These are phyloP conservation scores for Blastocystis sp. DNA, from an alignment of 352 stramenopile genomes.

Conservation along the genomic window DNA sequence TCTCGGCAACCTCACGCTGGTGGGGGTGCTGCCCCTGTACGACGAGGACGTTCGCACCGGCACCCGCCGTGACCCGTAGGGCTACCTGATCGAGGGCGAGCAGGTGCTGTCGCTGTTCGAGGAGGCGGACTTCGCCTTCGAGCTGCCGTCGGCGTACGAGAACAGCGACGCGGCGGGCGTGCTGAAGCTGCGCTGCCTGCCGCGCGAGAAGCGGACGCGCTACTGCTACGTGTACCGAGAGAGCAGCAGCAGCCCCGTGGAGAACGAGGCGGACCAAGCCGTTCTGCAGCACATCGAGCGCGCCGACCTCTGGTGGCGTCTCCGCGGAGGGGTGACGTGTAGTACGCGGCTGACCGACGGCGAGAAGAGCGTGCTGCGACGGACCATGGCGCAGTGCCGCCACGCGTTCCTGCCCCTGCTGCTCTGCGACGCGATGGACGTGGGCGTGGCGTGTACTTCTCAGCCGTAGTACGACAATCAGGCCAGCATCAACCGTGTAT, in stretches of 20 bases:
- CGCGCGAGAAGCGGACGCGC: constrained; percentile 1
- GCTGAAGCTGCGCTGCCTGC: background rate
- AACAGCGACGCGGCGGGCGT: background rate
- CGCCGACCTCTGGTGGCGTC: background rate
- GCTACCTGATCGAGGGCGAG: background rate
- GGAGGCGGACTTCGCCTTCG: constrained; percentile 8
- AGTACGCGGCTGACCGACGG: constrained; percentile 12
- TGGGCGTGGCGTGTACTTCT: background rate
- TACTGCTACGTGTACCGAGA: constrained; percentile 2
- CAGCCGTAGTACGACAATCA: constrained; percentile 27
- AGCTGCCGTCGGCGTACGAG: background rate
- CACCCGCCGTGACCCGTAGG: background rate
- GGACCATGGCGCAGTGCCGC: background rate
- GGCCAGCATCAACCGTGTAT: background rate
- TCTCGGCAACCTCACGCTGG: background rate
- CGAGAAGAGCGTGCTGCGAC: background rate
- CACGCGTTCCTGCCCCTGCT: background rate
- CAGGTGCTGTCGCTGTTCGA: constrained; percentile 22
- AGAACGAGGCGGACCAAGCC: background rate
- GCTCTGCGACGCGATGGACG: constrained; percentile 50
- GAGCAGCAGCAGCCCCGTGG: background rate
- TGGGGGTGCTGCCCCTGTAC: constrained; percentile 33
- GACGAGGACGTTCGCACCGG: background rate
- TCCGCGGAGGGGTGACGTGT: background rate
- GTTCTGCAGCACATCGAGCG: background rate